Conservation (phyloP, 352 stramenopile species). For the Pythium biforme region DNA sequence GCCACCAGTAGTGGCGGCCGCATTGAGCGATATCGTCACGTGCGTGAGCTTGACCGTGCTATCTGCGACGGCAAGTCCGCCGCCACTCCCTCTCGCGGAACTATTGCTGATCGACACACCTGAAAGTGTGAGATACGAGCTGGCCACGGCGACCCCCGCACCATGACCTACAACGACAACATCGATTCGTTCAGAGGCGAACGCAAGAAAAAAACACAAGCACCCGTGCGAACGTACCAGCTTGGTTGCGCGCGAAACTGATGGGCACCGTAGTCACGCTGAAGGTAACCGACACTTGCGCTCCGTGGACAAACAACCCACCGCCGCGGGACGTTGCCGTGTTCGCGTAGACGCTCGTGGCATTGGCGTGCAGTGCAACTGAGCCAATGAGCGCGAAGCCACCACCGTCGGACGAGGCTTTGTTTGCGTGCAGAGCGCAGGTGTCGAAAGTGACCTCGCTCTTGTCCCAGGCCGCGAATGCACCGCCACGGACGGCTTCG, state of each 20-base stretch:
- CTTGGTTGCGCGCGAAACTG: constrained; percentile 4
- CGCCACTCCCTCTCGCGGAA: constrained; percentile 1
- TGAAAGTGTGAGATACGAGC: background rate
- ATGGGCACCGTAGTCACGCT: background rate
- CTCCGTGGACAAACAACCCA: constrained; percentile 28
- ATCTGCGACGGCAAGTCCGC: background rate
- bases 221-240: no score
- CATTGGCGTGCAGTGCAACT: background rate
- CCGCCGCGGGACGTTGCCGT: constrained; percentile 21
- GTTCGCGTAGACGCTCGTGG: constrained; percentile 4
- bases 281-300: constrained; percentile 15
- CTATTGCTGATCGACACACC: constrained; percentile 3
- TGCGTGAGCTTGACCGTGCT: constrained; percentile 4
- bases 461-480: background rate
- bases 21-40: constrained; percentile 10
- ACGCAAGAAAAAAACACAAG: no score
- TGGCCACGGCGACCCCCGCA: constrained; percentile 1
- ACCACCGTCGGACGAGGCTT: constrained; percentile 5
- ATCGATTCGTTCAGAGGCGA: no score
- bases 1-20: background rate
- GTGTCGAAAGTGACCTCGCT: background rate
- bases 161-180: constrained; percentile 18
- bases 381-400: constrained; percentile 8
- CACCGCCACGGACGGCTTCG: constrained; percentile 7
- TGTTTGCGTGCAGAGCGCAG: constrained; percentile 9